These are phyloP conservation scores for Lathyrus oleraceus DNA, from an alignment of 306 rosid genomes.

Conservation along the genomic window DNA sequence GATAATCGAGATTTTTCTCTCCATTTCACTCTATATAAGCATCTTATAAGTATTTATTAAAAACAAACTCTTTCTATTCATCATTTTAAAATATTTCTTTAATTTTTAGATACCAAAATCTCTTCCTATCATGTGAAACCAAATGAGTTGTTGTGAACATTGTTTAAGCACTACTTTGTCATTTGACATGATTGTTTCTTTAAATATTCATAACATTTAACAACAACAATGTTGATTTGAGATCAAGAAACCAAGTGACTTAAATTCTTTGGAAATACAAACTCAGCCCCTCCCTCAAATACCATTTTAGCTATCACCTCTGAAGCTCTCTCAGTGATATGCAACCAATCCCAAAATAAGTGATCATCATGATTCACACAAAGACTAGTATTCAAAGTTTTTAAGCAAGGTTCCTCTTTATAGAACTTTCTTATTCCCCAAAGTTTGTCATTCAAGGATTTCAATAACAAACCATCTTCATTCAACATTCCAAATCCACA, in stretches of 20 bases:
- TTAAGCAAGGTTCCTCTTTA: conserved; percentile 35
- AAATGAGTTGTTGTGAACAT: too few species aligned
- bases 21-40: too few species aligned
- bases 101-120: too few species aligned
- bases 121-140: too few species aligned
- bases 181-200: not conserved
- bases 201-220: not conserved
- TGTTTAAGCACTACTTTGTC: too few species aligned
- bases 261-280: conserved; percentile 46
- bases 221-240: not conserved
- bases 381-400: not conserved
- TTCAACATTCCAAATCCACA: conserved; percentile 35
- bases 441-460: not conserved
- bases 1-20: too few species aligned
- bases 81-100: too few species aligned
- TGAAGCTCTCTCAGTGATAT: conserved; percentile 47
- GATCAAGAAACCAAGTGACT: conserved; percentile 23
- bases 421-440: conserved; percentile 48
- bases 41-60: too few species aligned
- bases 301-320: conserved; percentile 25
- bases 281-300: not conserved
- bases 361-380: conserved; percentile 27
- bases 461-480: conserved; percentile 29
- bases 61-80: too few species aligned
- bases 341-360: conserved; percentile 66